A percentile compares a stretch with the other conserved stretches of the same genome.
phyloP scores from a whole-genome alignment of 2,329 filamentous ascomycete species.

The Monosporascus sp. region DNA sequence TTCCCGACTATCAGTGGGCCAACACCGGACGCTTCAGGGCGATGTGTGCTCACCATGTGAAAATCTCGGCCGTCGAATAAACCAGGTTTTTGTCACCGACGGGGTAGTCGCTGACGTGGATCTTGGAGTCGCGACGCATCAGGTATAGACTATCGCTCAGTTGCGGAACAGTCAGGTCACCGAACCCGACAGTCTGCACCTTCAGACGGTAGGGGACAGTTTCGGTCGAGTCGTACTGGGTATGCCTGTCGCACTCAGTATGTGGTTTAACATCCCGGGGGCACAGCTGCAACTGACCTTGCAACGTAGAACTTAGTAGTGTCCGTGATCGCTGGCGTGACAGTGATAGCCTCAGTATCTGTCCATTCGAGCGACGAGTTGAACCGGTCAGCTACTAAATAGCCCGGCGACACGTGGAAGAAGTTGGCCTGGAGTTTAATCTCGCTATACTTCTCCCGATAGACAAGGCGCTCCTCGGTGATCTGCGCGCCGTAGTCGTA shows the following conservation, averaged over 20 bases:
- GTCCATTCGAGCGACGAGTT: constrained; percentile 20
- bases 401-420: constrained; percentile 65
- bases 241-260: background rate
- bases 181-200: too few species aligned
- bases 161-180: constrained; percentile 8
- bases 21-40: too few species aligned
- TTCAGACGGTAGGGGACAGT: too few species aligned
- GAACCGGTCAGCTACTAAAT: constrained; percentile 54
- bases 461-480: constrained; percentile 61
- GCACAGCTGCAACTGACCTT: background rate
- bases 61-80: constrained; percentile 66
- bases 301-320: constrained; percentile 18
- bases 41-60: constrained; percentile 48
- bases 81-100: constrained; percentile 54
- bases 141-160: constrained; percentile 14
- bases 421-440: constrained; percentile 74
- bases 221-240: constrained; percentile 8
- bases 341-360: constrained; percentile 36
- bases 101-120: constrained; percentile 62
- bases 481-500: constrained; percentile 57
- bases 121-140: constrained; percentile 58
- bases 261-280: background rate
- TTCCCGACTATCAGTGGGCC: too few species aligned
- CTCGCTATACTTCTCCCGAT: constrained; percentile 73
- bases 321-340: constrained; percentile 9